phyloP scores from a whole-genome alignment of 1,139 yeast species.

The Hyphopichia fennica region DNA sequence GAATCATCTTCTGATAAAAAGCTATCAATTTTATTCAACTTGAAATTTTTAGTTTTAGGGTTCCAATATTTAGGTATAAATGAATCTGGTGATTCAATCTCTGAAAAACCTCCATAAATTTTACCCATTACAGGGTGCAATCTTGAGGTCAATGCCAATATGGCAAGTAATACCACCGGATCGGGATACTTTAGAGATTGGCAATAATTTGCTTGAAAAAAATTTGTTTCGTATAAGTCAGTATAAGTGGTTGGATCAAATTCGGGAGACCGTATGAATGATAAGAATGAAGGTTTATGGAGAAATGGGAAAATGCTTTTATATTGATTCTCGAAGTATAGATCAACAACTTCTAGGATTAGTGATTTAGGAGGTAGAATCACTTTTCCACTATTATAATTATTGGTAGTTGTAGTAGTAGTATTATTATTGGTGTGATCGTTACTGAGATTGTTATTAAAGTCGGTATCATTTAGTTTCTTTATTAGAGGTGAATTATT shows the following conservation, averaged over 20 bases:
- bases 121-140: conserved; percentile 29
- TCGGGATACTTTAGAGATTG: conserved; percentile 22
- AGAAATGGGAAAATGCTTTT: conserved; percentile 34
- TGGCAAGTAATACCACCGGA: conserved; percentile 31
- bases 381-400: conserved; percentile 4
- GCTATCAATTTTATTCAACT: background rate
- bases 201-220: conserved; percentile 13
- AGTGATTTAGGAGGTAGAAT: conserved; percentile 25
- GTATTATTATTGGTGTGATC: background rate
- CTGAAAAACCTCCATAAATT: conserved; percentile 31
- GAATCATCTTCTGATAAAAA: background rate
- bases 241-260: conserved; percentile 30
- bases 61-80: conserved; percentile 19
- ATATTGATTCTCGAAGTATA: conserved; percentile 34
- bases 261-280: conserved; percentile 23
- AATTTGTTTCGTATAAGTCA: conserved; percentile 16
- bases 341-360: conserved; percentile 25
- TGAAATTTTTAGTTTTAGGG: background rate
- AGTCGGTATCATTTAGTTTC: background rate
- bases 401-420: background rate
- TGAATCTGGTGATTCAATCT: conserved; percentile 20
- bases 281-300: conserved; percentile 30
- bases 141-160: conserved; percentile 35
- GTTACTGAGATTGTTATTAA: background rate
- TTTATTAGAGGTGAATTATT: background rate